phyloP scores from a whole-genome alignment of 192 early-diverging fungal genomes.

The Linderina pennispora region DNA sequence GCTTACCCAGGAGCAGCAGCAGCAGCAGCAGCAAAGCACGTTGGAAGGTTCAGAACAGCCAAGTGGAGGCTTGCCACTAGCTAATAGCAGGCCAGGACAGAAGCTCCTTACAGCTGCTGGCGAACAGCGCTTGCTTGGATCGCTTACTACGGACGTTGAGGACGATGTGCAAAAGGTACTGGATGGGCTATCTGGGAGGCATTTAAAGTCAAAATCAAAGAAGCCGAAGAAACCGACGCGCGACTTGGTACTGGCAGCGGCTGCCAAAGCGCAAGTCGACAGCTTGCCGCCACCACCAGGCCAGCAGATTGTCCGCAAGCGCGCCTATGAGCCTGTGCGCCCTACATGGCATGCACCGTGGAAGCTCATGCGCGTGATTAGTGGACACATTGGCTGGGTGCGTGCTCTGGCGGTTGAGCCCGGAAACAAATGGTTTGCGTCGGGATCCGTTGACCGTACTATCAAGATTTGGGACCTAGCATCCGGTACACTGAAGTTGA shows the following conservation, averaged over 20 bases:
- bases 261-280: slow-evolving; percentile 7
- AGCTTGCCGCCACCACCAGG: slow-evolving; percentile 15
- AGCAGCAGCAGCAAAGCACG: too few species aligned
- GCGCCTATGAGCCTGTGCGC: slow-evolving; percentile 31
- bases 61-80: too few species aligned
- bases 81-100: too few species aligned
- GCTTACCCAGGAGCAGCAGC: too few species aligned
- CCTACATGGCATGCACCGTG: slow-evolving; percentile 99
- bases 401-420: slow-evolving; percentile 87
- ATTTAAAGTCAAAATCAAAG: slow-evolving; percentile 15
- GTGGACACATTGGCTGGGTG: slow-evolving; percentile 98
- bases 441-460: slow-evolving; percentile 93
- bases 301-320: slow-evolving; percentile 41
- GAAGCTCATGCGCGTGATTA: slow-evolving; percentile 90
- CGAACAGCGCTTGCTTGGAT: too few species aligned
- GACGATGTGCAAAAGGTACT: slow-evolving; percentile 36
- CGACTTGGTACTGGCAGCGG: slow-evolving; percentile 19
- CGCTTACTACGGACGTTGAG: slow-evolving; percentile 13
- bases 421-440: slow-evolving; percentile 97
- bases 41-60: too few species aligned
- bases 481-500: slow-evolving; percentile 89
- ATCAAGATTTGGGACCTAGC: slow-evolving; percentile 99
- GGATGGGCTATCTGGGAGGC: slow-evolving; percentile 23
- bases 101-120: slow-evolving; percentile 12
- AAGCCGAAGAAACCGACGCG: slow-evolving; percentile 26